phyloP scores from a whole-genome alignment of 2,329 filamentous ascomycete genomes.

The Onygenales sp. region DNA sequence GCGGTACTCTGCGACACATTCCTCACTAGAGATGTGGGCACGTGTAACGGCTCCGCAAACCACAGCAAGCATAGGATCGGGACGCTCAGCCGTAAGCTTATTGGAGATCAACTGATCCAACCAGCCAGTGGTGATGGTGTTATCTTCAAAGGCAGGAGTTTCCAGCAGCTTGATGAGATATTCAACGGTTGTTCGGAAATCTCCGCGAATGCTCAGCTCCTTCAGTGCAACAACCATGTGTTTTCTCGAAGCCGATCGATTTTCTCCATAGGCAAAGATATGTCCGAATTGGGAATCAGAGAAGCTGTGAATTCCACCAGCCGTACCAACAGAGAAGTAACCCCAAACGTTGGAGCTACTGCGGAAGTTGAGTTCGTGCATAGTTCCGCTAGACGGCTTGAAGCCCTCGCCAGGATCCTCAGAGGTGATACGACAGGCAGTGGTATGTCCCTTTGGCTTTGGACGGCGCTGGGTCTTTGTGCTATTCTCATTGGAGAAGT shows the following conservation, averaged over 20 bases:
- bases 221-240: constrained; percentile 99
- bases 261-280: constrained; percentile 98
- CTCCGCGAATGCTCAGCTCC: constrained; percentile 97
- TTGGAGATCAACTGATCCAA: constrained; percentile 97
- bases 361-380: constrained; percentile 98
- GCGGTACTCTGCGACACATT: constrained; percentile 77
- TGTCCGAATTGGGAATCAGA: constrained; percentile 98
- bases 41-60: constrained; percentile 92
- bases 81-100: constrained; percentile 90
- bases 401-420: constrained; percentile 98
- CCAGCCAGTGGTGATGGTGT: constrained; percentile 99
- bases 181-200: constrained; percentile 96
- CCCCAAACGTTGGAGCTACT: constrained; percentile 99
- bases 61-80: constrained; percentile 86
- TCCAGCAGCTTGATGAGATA: constrained; percentile 98
- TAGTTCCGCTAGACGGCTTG: constrained; percentile 97
- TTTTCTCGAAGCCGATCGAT: constrained; percentile 87
- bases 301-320: constrained; percentile 97
- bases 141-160: constrained; percentile 95
- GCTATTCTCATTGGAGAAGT: constrained; percentile 82
- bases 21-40: constrained; percentile 88
- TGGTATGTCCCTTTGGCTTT: constrained; percentile 91
- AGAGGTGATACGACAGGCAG: constrained; percentile 96
- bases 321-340: constrained; percentile 97
- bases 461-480: constrained; percentile 78